A percentile compares a stretch with the other conserved stretches of the same genome.
Evolutionary conservation across 2,329 filamentous ascomycete genomes (phyloP).

Genomic region (Ilyonectria destructans): DNA sequence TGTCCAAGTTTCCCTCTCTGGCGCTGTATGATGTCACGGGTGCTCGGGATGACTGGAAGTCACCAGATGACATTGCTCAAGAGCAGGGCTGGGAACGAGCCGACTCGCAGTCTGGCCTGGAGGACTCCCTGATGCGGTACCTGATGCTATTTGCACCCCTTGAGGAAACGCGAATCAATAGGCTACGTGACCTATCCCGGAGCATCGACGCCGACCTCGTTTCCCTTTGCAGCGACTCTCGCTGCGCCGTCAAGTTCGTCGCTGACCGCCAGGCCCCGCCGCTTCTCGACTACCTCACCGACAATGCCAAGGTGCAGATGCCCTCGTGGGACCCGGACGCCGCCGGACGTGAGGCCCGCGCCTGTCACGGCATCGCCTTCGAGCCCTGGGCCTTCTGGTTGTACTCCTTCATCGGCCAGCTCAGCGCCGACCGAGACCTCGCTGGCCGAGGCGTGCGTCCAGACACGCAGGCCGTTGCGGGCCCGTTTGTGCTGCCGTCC

Average conservation of each 20-base stretch:
- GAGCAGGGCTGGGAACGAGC: constrained; percentile 56
- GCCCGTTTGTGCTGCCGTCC: constrained; percentile 58
- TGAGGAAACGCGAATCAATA: constrained; percentile 45
- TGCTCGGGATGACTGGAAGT: constrained; percentile 55
- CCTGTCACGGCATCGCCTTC: constrained; percentile 55
- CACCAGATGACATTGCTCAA: constrained; percentile 42
- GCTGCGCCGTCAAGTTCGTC: constrained; percentile 54
- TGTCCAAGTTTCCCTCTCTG: constrained; percentile 62
- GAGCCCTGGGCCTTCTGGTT: constrained; percentile 62
- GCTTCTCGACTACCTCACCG: constrained; percentile 55
- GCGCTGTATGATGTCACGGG: constrained; percentile 62
- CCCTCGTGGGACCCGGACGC: constrained; percentile 53
- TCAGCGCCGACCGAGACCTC: constrained; percentile 56
- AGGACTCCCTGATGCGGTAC: constrained; percentile 55
- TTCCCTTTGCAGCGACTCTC: constrained; percentile 53
- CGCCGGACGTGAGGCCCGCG: constrained; percentile 47
- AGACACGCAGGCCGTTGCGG: constrained; percentile 52
- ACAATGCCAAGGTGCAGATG: constrained; percentile 51
- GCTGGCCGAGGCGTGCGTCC: constrained; percentile 36
- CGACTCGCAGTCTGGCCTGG: constrained; percentile 41
- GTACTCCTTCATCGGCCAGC: constrained; percentile 59
- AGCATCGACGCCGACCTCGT: constrained; percentile 56
- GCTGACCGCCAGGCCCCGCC: constrained; percentile 50
- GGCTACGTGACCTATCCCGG: constrained; percentile 49
- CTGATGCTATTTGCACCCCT: constrained; percentile 55